Evolutionary conservation across 345 rosid genomes (phyloP).

Genomic region (Eucalyptus curtisii): DNA sequence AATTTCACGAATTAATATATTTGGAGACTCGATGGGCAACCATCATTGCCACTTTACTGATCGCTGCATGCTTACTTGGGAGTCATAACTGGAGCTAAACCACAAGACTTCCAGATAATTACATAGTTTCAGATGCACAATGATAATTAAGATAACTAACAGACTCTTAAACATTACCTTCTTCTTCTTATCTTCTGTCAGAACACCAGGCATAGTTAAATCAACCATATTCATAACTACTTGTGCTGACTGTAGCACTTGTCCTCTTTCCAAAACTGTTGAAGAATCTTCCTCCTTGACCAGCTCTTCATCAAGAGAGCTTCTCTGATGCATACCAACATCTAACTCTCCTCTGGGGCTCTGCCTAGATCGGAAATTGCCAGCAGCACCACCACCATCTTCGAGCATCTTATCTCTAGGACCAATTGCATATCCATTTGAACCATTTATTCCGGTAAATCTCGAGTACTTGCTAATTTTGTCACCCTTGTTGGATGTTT

Average conservation of each 20-base stretch:
- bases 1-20: background rate
- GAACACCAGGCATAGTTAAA: slow-evolving; percentile 58
- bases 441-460: slow-evolving; percentile 14
- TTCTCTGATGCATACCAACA: slow-evolving; percentile 9
- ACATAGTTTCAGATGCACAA: background rate
- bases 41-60: background rate
- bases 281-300: slow-evolving; percentile 18
- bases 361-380: slow-evolving; percentile 12
- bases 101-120: background rate
- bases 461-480: slow-evolving; percentile 26
- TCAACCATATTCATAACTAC: slow-evolving; percentile 84
- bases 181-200: slow-evolving; percentile 55
- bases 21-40: background rate
- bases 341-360: slow-evolving; percentile 13
- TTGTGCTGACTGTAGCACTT: slow-evolving; percentile 60
- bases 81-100: background rate
- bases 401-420: slow-evolving; percentile 13
- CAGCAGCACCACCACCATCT: slow-evolving; percentile 10
- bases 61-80: background rate
- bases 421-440: slow-evolving; percentile 30
- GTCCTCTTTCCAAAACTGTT: slow-evolving; percentile 45
- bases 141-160: background rate
- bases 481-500: slow-evolving; percentile 16
- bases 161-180: slow-evolving; percentile 34
- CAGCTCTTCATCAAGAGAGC: slow-evolving; percentile 26